Percentiles rank a stretch among this genome's conserved stretches.
These are phyloP conservation scores for Naematelia aurantialba DNA, from an alignment of 768 basidiomycete species.

Conservation along the genomic window DNA sequence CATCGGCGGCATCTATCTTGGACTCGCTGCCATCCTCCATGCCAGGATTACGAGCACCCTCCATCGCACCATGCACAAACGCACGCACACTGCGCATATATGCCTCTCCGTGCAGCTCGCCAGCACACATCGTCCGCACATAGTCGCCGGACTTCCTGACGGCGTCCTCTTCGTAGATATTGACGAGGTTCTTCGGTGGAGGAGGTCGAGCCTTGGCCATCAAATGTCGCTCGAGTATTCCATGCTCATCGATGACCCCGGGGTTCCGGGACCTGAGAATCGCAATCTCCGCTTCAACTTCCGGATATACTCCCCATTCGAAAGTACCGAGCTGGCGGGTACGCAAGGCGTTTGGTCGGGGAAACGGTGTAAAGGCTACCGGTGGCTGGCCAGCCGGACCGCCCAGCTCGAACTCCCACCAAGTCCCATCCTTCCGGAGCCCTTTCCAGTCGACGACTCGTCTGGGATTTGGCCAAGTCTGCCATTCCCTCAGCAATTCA, in stretches of 20 bases:
- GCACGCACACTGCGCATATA: slow-evolving; percentile 34
- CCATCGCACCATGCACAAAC: slow-evolving; percentile 43
- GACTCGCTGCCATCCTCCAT: background rate
- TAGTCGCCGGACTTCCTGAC: slow-evolving; percentile 17
- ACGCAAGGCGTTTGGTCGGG: slow-evolving; percentile 11
- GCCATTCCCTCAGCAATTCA: slow-evolving; percentile 21
- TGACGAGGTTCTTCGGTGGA: slow-evolving; percentile 11
- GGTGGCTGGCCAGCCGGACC: slow-evolving; percentile 35
- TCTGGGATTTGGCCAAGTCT: slow-evolving; percentile 2
- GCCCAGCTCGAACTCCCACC: slow-evolving; percentile 38
- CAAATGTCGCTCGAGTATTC: slow-evolving; percentile 1
- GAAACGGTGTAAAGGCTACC: slow-evolving; percentile 23
- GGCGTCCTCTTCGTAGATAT: slow-evolving; percentile 25
- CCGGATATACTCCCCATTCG: slow-evolving; percentile 30
- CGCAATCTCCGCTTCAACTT: slow-evolving; percentile 27
- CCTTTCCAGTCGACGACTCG: slow-evolving; percentile 38
- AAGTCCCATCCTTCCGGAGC: slow-evolving; percentile 18
- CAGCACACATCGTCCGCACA: slow-evolving; percentile 36
- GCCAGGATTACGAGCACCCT: background rate
- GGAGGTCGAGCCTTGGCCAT: background rate
- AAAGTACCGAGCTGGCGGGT: slow-evolving; percentile 16
- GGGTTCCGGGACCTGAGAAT: slow-evolving; percentile 4
- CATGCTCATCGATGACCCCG: background rate
- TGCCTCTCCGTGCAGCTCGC: slow-evolving; percentile 38
- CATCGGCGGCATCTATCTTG: background rate